A percentile compares a stretch with the other conserved stretches of the same genome.
phyloP scores from a whole-genome alignment of 2,329 filamentous ascomycete genomes.

The Amphichorda felina region DNA sequence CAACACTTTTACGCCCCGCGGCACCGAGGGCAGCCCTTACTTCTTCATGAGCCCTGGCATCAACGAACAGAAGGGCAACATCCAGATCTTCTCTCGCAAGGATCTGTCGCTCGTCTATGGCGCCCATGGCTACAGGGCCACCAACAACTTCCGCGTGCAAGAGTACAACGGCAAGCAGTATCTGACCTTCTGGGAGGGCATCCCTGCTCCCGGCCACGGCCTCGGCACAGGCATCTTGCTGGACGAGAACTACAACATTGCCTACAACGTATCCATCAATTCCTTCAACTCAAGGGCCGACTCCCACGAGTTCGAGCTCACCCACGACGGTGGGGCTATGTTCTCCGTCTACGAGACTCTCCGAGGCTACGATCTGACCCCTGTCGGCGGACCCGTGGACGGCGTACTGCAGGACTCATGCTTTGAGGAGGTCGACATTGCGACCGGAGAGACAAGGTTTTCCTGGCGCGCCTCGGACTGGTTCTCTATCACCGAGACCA shows the following conservation, averaged over 20 bases:
- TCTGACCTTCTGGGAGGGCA: constrained; percentile 22
- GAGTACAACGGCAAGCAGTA: constrained; percentile 17
- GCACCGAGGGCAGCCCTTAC: constrained; percentile 23
- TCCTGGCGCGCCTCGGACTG: constrained; percentile 22
- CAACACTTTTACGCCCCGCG: constrained; percentile 29
- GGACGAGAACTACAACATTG: constrained; percentile 21
- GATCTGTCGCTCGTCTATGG: constrained; percentile 25
- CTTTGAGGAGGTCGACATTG: constrained; percentile 25
- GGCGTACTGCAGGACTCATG: constrained; percentile 20
- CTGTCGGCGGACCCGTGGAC: constrained; percentile 16
- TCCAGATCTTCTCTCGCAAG: constrained; percentile 19
- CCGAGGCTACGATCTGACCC: constrained; percentile 12
- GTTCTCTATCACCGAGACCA: constrained; percentile 14
- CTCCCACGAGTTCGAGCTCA: constrained; percentile 30
- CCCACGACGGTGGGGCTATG: constrained; percentile 24
- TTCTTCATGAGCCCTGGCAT: constrained; percentile 10
- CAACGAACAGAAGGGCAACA: constrained; percentile 7
- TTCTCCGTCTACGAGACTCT: constrained; percentile 27
- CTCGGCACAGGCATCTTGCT: constrained; percentile 18
- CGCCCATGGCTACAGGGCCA: constrained; percentile 15
- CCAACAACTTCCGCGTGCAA: constrained; percentile 15
- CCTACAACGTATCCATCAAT: constrained; percentile 20
- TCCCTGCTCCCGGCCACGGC: constrained; percentile 13
- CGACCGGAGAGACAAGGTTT: constrained; percentile 22
- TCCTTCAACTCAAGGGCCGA: constrained; percentile 16